Evolutionary conservation across 2,329 filamentous ascomycete species (phyloP), one percentile per base, ranked within the genome.

Genomic region (Aspergillus fischeri): DNA sequence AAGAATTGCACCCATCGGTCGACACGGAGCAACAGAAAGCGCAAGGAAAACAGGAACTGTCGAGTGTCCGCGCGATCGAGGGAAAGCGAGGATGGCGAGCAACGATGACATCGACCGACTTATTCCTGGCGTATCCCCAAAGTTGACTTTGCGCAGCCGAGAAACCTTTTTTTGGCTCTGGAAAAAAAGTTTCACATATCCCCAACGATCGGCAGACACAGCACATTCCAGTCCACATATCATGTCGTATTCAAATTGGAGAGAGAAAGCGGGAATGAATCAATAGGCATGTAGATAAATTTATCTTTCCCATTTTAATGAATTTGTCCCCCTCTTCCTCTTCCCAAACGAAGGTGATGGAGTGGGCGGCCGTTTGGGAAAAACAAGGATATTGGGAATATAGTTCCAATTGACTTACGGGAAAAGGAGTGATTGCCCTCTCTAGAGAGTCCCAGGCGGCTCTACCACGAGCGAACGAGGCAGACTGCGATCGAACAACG

Each of bases 401-500:
- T 47, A 47, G 21, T 47, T 47, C 21, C 49, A 53, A 48, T 32
- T 29, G 55, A 66, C 69, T 70, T 70, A 72, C 70, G 60, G 65
- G 52, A 65, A 63, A 63, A 62, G 53, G 62, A 66, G 60, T 60
- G 60, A 65, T 63, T 60, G 56, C 52, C 60, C 52, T 57, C 56
- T 47, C 57, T 45, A 62, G 60, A 56, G 53, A 62, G 58, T 54
- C 60, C 60, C 54, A 56, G 57, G 56, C 41, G 56, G 54, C 53
- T 65, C 68, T 71, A 70, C 70, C 70, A 72, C 71, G 68, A 73
- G 67, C 63, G 53, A 70, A 71, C 69, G 67, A 71, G 69, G 66
- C 62, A 69, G 65, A 65, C 55, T 49, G 56, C 51, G 51, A 55
- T 52, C 51, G 60, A 53, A 66, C 49, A 61, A 53, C 51, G 49